Conservation (phyloP, 305 asterid genomes). For the Lippia alba region DNA sequence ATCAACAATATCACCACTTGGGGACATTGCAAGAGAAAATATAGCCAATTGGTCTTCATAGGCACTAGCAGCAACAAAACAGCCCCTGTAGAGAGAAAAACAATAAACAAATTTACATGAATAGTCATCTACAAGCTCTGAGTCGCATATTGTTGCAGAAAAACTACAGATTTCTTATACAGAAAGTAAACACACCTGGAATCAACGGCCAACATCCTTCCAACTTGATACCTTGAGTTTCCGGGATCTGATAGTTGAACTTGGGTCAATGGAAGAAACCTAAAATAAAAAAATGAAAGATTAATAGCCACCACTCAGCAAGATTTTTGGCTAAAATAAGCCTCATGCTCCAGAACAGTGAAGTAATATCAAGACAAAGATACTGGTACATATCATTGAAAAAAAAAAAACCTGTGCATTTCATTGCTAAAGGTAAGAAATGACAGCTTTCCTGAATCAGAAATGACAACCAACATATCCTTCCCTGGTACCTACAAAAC, state of each 20-base stretch:
- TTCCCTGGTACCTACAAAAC: conserved; percentile 65
- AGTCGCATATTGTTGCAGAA: conserved; percentile 33
- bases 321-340: conserved; percentile 34
- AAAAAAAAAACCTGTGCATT: conserved; percentile 78
- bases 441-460: conserved; percentile 97
- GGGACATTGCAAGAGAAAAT: conserved; percentile 69
- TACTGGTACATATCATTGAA: conserved; percentile 24
- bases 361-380: conserved; percentile 23
- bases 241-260: conserved; percentile 82
- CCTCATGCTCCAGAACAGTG: conserved; percentile 27
- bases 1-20: conserved; percentile 72
- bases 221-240: conserved; percentile 78
- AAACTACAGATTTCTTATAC: conserved; percentile 33
- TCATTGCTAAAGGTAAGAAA: conserved; percentile 85
- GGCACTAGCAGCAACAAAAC: conserved; percentile 94
- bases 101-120: conserved; percentile 51
- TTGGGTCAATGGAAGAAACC: conserved; percentile 78
- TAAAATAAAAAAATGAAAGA: conserved; percentile 26
- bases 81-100: conserved; percentile 79
- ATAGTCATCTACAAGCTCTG: conserved; percentile 48
- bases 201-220: conserved; percentile 94
- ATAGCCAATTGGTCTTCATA: conserved; percentile 85
- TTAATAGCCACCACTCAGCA: conserved; percentile 31
- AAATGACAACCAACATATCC: conserved; percentile 76
- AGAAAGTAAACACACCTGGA: conserved; percentile 63